These are phyloP conservation scores for Sherardia arvensis DNA, from an alignment of 257 asterid species.

Conservation along the genomic window DNA sequence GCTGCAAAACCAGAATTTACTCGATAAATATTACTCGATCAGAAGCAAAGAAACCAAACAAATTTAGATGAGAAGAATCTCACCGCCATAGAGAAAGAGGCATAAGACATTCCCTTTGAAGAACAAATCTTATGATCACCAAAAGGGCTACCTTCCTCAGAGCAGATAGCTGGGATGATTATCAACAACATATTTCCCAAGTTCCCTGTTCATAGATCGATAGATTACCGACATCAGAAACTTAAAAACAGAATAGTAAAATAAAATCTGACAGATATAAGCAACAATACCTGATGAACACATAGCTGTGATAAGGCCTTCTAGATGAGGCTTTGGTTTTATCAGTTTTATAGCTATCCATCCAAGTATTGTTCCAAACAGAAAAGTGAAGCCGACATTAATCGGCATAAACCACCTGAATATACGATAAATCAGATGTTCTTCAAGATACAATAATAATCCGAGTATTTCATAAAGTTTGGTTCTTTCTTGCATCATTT, in stretches of 20 bases:
- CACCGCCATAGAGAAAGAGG: conserved; percentile 90
- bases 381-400: conserved; percentile 63
- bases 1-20: conserved; percentile 26
- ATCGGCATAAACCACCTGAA: conserved; percentile 95
- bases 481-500: background rate
- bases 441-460: background rate
- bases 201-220: conserved; percentile 37
- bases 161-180: conserved; percentile 69
- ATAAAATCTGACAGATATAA: background rate
- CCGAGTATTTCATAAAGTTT: conserved; percentile 1
- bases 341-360: conserved; percentile 72
- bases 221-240: background rate
- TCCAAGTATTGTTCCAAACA: conserved; percentile 66
- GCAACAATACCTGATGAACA: conserved; percentile 57
- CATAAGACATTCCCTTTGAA: conserved; percentile 51
- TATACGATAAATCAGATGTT: background rate
- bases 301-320: conserved; percentile 56
- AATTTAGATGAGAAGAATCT: conserved; percentile 1
- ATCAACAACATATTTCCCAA: conserved; percentile 71
- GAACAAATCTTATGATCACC: conserved; percentile 53
- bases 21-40: background rate
- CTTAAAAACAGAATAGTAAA: background rate
- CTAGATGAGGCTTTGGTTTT: conserved; percentile 56
- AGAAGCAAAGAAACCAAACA: background rate
- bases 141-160: conserved; percentile 63